Evolutionary conservation across 2,329 filamentous ascomycete genomes (phyloP).

Genomic region (Thermochaetoides dissita): DNA sequence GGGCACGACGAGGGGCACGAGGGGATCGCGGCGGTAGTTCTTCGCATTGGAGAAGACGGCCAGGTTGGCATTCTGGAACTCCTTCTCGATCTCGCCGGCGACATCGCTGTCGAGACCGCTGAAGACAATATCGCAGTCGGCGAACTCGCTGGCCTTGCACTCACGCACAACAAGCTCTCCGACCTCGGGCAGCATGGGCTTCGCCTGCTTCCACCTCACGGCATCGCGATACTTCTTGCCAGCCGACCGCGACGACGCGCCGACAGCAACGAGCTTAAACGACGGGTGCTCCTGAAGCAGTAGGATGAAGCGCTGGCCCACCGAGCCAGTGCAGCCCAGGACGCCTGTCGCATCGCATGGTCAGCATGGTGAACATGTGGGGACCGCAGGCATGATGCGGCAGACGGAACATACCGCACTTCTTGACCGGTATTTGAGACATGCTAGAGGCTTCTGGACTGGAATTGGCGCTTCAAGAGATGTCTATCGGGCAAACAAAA

Average conservation of each 20-base stretch:
- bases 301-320: conserved; percentile 90
- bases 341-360: conserved; percentile 38
- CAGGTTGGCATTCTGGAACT: conserved; percentile 76
- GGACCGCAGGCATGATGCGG: too few species aligned
- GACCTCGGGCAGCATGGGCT: conserved; percentile 59
- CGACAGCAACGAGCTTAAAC: conserved; percentile 75
- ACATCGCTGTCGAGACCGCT: conserved; percentile 86
- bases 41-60: conserved; percentile 96
- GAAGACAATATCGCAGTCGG: conserved; percentile 86
- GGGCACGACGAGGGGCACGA: conserved; percentile 85
- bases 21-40: conserved; percentile 82
- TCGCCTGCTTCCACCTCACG: conserved; percentile 84
- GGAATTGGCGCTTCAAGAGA: too few species aligned
- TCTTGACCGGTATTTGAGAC: conserved; percentile 40
- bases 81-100: conserved; percentile 82
- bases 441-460: conserved; percentile 5
- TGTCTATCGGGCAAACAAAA: neutral
- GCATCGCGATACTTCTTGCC: conserved; percentile 93
- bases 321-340: conserved; percentile 82
- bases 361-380: conserved; percentile 1
- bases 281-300: conserved; percentile 77
- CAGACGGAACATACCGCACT: conserved; percentile 34
- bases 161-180: conserved; percentile 73
- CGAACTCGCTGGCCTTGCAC: conserved; percentile 69
- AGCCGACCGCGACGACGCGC: conserved; percentile 75